Evolutionary conservation across 345 rosid species (phyloP).

Genomic region (Hibiscus syriacus): DNA sequence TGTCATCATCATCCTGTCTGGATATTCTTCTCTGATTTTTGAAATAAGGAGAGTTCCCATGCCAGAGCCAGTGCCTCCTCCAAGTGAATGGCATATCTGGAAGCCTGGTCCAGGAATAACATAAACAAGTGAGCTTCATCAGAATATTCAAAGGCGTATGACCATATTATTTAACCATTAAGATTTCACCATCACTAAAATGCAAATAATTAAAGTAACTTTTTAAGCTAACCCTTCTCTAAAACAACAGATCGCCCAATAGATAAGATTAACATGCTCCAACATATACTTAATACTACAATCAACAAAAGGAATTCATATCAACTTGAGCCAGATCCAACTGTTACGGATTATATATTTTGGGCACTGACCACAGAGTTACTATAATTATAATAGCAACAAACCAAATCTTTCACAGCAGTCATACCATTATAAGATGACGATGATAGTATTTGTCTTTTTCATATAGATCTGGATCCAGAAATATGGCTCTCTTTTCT

Average conservation of each 20-base stretch:
- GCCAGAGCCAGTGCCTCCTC: constrained; percentile 99
- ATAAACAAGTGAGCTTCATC: constrained; percentile 6
- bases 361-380: not conserved
- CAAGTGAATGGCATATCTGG: constrained; percentile 93
- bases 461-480: constrained; percentile 15
- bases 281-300: not conserved
- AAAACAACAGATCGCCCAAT: too few relatives aligned
- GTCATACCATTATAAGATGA: not conserved
- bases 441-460: not conserved
- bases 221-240: too few relatives aligned
- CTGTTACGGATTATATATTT: not conserved
- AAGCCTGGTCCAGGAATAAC: constrained; percentile 48
- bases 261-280: not conserved
- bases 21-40: constrained; percentile 93
- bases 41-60: constrained; percentile 95
- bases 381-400: not conserved
- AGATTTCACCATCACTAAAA: too few relatives aligned
- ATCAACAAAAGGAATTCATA: not conserved
- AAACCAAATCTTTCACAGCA: not conserved
- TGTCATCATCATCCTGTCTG: constrained; percentile 96
- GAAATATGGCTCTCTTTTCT: not conserved
- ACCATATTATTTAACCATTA: too few relatives aligned
- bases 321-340: not conserved
- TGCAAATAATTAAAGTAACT: too few relatives aligned
- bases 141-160: too few relatives aligned